Conservation (phyloP, 129 eudicot genomes). For the Oenanthe sinensis region DNA sequence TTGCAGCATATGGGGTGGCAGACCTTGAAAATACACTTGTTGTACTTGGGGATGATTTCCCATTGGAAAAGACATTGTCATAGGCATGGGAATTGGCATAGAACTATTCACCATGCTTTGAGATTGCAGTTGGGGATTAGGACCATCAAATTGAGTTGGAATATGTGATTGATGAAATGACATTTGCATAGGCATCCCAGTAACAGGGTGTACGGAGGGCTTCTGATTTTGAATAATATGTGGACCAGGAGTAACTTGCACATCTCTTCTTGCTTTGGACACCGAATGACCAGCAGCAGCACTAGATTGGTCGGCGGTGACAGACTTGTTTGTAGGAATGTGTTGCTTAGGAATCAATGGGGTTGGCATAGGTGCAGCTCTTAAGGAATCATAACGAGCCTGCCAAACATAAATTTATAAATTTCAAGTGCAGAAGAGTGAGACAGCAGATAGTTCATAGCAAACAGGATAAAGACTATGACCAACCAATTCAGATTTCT, state of each 20-base stretch:
- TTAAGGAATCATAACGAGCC: constrained; percentile 55
- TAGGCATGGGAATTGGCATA: constrained; percentile 45
- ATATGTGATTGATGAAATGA: constrained; percentile 59
- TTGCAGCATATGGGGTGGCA: constrained; percentile 67
- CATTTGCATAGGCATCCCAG: constrained; percentile 42
- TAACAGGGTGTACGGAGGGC: constrained; percentile 49
- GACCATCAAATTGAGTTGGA: constrained; percentile 63
- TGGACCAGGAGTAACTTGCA: constrained; percentile 30
- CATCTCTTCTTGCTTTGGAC: constrained; percentile 45
- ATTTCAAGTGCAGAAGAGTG: neutral
- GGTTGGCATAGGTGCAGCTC: constrained; percentile 38
- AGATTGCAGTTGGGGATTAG: constrained; percentile 60
- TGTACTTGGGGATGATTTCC: constrained; percentile 50
- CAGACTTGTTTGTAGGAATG: constrained; percentile 43
- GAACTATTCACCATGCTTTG: constrained; percentile 58
- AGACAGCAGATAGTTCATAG: neutral
- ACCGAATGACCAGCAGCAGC: constrained; percentile 29
- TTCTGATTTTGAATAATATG: constrained; percentile 41
- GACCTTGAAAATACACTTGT: constrained; percentile 42
- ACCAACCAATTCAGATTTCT: neutral
- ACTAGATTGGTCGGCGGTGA: constrained; percentile 30
- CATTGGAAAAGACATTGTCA: constrained; percentile 49
- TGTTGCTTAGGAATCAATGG: constrained; percentile 50
- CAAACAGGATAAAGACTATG: neutral
- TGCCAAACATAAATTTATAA: constrained; percentile 18